phyloP scores from a whole-genome alignment of 768 basidiomycete species.

The Daedaleopsis nitida region DNA sequence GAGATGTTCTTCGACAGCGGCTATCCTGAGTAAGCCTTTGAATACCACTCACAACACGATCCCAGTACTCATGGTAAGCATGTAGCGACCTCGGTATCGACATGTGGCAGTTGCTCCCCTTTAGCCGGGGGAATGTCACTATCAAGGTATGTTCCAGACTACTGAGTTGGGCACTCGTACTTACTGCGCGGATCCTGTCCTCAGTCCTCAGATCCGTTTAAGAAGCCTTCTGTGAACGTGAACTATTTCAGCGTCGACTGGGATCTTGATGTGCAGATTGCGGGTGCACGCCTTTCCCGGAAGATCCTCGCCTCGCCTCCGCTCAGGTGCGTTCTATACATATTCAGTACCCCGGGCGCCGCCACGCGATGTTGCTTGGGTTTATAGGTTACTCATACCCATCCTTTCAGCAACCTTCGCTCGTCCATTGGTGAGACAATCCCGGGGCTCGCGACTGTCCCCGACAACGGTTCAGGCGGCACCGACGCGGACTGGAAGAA shows the following conservation, averaged over 20 bases:
- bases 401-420: conserved; percentile 4
- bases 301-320: conserved; percentile 44
- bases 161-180: neutral
- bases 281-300: conserved; percentile 46
- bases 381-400: neutral
- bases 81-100: conserved; percentile 47
- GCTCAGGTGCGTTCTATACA: conserved; percentile 36
- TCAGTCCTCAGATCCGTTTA: conserved; percentile 51
- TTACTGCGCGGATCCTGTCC: neutral
- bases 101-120: conserved; percentile 58
- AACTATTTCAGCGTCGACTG: conserved; percentile 53
- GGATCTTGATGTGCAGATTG: conserved; percentile 53
- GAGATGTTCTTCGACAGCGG: conserved; percentile 52
- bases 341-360: no score
- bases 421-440: conserved; percentile 38
- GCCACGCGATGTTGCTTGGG: no score
- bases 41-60: no score
- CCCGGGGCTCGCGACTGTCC: conserved; percentile 45
- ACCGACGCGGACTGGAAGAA: conserved; percentile 46
- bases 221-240: conserved; percentile 46
- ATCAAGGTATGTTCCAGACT: conserved; percentile 38
- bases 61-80: no score
- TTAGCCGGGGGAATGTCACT: conserved; percentile 52
- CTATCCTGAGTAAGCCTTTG: conserved; percentile 41
- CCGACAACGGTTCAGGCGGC: conserved; percentile 43